A percentile compares a stretch with the other conserved stretches of the same genome.
These are phyloP conservation scores for Cantharellus anzutake DNA, from an alignment of 768 basidiomycete genomes.

Conservation along the genomic window DNA sequence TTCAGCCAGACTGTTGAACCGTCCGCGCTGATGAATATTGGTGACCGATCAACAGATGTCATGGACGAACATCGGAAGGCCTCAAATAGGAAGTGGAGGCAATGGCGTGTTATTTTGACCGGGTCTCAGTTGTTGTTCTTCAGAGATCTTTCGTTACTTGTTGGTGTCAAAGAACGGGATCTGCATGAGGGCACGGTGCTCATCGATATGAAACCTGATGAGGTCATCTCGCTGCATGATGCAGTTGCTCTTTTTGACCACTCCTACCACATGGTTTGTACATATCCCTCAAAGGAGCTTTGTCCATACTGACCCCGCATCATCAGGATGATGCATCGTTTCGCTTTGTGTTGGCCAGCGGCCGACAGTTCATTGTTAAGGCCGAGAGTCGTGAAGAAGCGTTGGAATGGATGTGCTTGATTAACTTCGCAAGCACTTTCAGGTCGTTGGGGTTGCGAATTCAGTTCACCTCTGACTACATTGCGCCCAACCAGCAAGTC, in stretches of 20 bases:
- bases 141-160: conserved; percentile 35
- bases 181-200: conserved; percentile 17
- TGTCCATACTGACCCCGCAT: too few species aligned
- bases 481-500: too few species aligned
- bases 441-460: conserved; percentile 68
- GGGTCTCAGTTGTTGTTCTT: conserved; percentile 85
- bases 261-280: conserved; percentile 49
- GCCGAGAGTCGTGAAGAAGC: conserved; percentile 47
- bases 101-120: conserved; percentile 70
- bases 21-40: too few species aligned
- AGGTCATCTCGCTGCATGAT: conserved; percentile 58
- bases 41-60: conserved; percentile 24
- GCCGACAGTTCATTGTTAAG: conserved; percentile 70
- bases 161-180: conserved; percentile 25
- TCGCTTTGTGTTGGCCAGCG: conserved; percentile 54
- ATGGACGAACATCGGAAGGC: conserved; percentile 52
- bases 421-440: conserved; percentile 92
- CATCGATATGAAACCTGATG: conserved; percentile 47
- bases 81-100: conserved; percentile 68
- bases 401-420: conserved; percentile 76
- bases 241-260: conserved; percentile 65
- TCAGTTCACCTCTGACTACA: conserved; percentile 25
- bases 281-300: neutral
- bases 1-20: too few species aligned
- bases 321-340: conserved; percentile 31